Evolutionary conservation across 768 basidiomycete species (phyloP), one percentile per base, ranked within the genome.

Genomic region (Pleurotus ostreatus): DNA sequence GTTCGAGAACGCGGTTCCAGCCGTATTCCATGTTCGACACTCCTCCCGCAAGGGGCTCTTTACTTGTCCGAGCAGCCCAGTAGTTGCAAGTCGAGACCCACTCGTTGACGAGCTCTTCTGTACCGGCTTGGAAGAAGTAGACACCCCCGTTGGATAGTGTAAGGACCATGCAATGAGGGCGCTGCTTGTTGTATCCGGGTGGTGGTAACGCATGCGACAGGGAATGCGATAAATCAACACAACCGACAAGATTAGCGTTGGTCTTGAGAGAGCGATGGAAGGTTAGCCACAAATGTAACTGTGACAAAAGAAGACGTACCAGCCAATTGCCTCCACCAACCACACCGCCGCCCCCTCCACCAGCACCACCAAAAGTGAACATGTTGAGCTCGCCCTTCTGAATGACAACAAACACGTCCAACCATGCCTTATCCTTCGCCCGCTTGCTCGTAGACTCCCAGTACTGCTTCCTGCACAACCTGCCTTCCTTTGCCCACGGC

Each of bases 1-100:
- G 65, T 57, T 88, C 88, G 22, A 76, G 62, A 6, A 93, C 79
- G 16, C 92, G 81, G 68, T 85, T 95, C 97, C 97, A 99, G 7
- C 97, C 97, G 66, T 98, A 97, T 70, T 99, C 97, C 91, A 98
- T 96, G 73, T 98, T 99, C 48, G 93, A 94, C 6, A 99, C 95
- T 20, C 97, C 97, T 4, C 97, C 97, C 1, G 90, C 81, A 2
- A 99, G 80, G 1, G 97, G 97, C 66, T 98, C 95, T 63, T 96
- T 94, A 70, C 92, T 94, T 55, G 86, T 91, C 45, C 97, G 80
- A 2, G 96, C 97, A 0, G 97, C 92, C 97, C 97, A 98, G 68
- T 99, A 99, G 74, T 98, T 99, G 81, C 96, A 98, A 0, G 97
- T 97, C 40, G 91, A 88, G 5, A 97, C 95, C 97, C 97, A 98